Evolutionary conservation across 305 asterid species (phyloP), one percentile per base, ranked within the genome.

Genomic region (Stenogyne calaminthoides): DNA sequence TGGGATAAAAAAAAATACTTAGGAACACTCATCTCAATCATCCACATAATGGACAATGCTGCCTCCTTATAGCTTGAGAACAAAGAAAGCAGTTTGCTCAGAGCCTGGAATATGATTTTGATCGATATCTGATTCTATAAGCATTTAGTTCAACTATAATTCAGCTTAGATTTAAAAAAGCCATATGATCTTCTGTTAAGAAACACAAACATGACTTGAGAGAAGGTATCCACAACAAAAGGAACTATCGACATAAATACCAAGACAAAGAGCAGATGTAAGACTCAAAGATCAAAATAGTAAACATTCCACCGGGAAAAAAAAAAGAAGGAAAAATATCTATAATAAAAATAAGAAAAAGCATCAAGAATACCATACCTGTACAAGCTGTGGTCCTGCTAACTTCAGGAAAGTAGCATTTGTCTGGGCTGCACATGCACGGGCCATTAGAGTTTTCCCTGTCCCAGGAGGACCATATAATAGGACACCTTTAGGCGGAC

Each of bases 381-480:
- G 97, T 18, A 91, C 97, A 74, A 89, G 97, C 74, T 95, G 99
- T 4, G 99, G 97, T 0, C 98, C 99, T 60, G 99, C 99, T 73
- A 95, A 80, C 86, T 92, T 95, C 80, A 95, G 88, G 75, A 95
- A 95, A 69, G 99, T 95, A 47, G 99, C 99, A 81, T 95, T 95
- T 56, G 99, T 83, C 74, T 83, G 88, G 27, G 90, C 90, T 0
- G 88, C 90, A 79, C 88, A 86, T 58, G 88, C 91, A 72, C 91
- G 84, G 15, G 91, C 91, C 85, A 82, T 80, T 22, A 86, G 66
- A 7, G 88, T 84, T 77, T 84, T 86, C 65, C 91, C 88, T 15
- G 91, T 86, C 52, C 89, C 89, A 42, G 89, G 89, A 51, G 87
- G 89, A 36, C 89, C 89, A 15, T 82, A 85, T 29, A 82, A 69